Evolutionary conservation across 164 flowering plant species (phyloP), one percentile per base, ranked within the genome.

Genomic region (Chimonanthus praecox): DNA sequence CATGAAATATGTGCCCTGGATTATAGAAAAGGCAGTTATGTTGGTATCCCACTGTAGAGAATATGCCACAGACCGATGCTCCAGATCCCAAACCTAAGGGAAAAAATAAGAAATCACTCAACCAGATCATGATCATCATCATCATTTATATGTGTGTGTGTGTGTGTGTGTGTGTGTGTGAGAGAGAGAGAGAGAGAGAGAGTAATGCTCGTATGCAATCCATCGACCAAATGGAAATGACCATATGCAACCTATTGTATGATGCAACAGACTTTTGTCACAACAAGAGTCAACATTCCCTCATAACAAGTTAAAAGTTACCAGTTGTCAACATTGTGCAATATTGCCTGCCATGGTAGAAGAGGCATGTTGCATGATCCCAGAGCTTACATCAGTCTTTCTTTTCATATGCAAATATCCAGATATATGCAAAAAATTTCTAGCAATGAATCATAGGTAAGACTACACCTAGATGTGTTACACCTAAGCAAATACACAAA

Each of bases 1-100:
- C 98, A 94, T 91, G 86, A 89, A 89, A 61, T 67, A 72, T 67
- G 97, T 90, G 76, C 88, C 86, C 72, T 70, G 73, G 73, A 94
- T 85, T 51, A 87, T 86, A 58, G 97, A 87, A 76, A 93, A 91
- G 51, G 97, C 90, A 63, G 98, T 93, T 63, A 93, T 82, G 77
- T 90, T 91, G 62, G 89, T 84, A 71, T 87, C 91, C 97, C 97
- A 91, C 69, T 85, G 89, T 62, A 93, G 74, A 79, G 73, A 81
- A 79, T 76, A 83, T 33, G 82, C 82, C 49, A 85, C 70, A 71
- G 78, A 73, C 80, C 92, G 84, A 79, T 80, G 78, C 77, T 85
- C 87, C 81, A 93, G 82, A 85, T 86, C 85, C 98, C 98, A 93
- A 72, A 93, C 92, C 97, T 93, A 33, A 33, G 33, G 86, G 74